Conservation (phyloP, 2,329 filamentous ascomycete genomes). For the Didymella pomorum region DNA sequence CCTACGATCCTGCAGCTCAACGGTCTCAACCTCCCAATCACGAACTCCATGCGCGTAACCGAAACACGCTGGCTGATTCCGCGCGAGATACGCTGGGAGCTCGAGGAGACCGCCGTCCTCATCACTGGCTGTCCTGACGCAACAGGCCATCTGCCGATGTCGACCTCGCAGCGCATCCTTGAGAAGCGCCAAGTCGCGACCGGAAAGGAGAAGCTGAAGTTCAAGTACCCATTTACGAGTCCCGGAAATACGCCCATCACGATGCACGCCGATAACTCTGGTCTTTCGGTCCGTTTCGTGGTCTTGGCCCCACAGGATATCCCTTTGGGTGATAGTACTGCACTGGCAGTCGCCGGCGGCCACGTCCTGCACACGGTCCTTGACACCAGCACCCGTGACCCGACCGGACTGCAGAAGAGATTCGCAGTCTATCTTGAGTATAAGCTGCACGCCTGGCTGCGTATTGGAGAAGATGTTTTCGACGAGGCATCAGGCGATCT, state of each 20-base stretch:
- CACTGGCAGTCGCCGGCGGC: constrained; percentile 12
- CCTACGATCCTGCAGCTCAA: constrained; percentile 13
- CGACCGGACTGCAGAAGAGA: background rate
- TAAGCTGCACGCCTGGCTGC: constrained; percentile 20
- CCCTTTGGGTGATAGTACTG: constrained; percentile 7
- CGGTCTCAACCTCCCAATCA: constrained; percentile 8
- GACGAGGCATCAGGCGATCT: constrained; percentile 18
- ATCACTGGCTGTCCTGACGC: constrained; percentile 11
- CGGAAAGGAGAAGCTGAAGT: constrained; percentile 17
- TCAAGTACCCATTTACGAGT: constrained; percentile 14
- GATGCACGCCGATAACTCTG: constrained; percentile 1
- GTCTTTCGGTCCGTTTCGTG: constrained; percentile 7
- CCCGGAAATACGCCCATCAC: constrained; percentile 3
- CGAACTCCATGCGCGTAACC: constrained; percentile 8
- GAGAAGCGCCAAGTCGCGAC: constrained; percentile 11
- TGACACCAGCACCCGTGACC: background rate
- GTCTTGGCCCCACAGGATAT: background rate
- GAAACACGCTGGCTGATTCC: constrained; percentile 19
- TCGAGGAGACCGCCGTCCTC: constrained; percentile 13
- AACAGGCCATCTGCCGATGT: constrained; percentile 20
- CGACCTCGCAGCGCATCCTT: background rate
- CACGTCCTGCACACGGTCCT: constrained; percentile 15
- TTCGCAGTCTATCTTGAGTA: constrained; percentile 19
- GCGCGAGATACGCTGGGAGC: constrained; percentile 15
- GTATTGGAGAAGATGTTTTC: constrained; percentile 21